Percentiles rank a stretch among this genome's conserved stretches.
Conservation (phyloP, 2,329 filamentous ascomycete genomes). For the Fusarium papillatum region DNA sequence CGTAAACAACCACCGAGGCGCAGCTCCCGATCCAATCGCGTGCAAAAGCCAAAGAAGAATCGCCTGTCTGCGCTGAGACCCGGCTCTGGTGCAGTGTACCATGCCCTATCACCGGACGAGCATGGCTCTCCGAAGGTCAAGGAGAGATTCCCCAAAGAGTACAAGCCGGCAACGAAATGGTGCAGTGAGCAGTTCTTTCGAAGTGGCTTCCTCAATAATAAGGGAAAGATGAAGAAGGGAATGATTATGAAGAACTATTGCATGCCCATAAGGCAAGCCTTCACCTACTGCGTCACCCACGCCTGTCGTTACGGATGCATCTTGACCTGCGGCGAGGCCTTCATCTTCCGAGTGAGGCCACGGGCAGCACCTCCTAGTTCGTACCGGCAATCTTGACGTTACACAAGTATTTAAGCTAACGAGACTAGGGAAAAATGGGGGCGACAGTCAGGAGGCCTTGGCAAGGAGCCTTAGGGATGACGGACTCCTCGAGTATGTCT, state of each 20-base stretch:
- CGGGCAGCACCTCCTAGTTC: neutral
- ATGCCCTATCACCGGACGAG: neutral
- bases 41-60: neutral
- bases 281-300: conserved; percentile 23
- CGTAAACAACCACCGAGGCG: neutral
- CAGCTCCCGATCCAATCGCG: neutral
- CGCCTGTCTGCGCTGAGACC: neutral
- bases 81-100: conserved; percentile 7
- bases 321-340: conserved; percentile 28
- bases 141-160: conserved; percentile 29
- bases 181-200: conserved; percentile 3
- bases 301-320: conserved; percentile 32
- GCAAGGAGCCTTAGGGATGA: neutral
- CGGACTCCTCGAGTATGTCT: conserved; percentile 28
- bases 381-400: neutral
- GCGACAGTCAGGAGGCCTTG: neutral
- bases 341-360: conserved; percentile 20
- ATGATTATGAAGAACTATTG: neutral
- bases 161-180: conserved; percentile 26
- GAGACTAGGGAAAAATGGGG: neutral
- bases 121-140: neutral
- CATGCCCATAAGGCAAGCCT: conserved; percentile 28
- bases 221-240: conserved; percentile 2
- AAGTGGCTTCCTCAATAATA: conserved; percentile 9
- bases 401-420: neutral